Conservation (phyloP, 495 filamentous ascomycete genomes). For the Penicillium salamii region DNA sequence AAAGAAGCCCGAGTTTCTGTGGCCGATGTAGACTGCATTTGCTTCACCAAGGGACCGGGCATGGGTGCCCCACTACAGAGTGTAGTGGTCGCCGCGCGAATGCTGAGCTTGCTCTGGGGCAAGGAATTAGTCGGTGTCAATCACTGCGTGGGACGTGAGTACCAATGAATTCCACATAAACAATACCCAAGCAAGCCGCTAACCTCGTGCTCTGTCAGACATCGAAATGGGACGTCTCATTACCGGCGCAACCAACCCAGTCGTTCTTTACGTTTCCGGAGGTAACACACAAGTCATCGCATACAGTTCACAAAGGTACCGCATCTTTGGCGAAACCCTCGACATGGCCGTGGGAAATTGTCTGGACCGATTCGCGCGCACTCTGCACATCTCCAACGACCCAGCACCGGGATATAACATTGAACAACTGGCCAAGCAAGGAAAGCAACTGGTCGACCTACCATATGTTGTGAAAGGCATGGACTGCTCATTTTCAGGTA, state of each 20-base stretch:
- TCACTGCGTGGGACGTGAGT: slow-evolving; percentile 89
- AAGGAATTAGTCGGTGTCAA: slow-evolving; percentile 89
- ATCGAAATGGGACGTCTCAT: slow-evolving; percentile 98
- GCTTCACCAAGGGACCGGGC: slow-evolving; percentile 91
- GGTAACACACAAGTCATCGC: slow-evolving; percentile 99
- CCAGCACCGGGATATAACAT: slow-evolving; percentile 97
- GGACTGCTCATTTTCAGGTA: slow-evolving; percentile 94
- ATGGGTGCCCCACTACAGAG: slow-evolving; percentile 96
- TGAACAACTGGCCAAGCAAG: slow-evolving; percentile 88
- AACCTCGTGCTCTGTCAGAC: slow-evolving; percentile 37
- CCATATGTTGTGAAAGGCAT: slow-evolving; percentile 98
- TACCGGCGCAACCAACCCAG: slow-evolving; percentile 86
- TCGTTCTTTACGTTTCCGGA: slow-evolving; percentile 93
- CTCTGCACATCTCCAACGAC: slow-evolving; percentile 87
- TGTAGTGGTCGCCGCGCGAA: slow-evolving; percentile 81
- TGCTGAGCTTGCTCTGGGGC: slow-evolving; percentile 79
- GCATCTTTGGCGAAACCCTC: slow-evolving; percentile 95
- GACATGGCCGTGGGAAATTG: slow-evolving; percentile 98
- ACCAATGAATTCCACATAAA: not conserved
- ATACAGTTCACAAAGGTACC: slow-evolving; percentile 88
- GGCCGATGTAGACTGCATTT: slow-evolving; percentile 80
- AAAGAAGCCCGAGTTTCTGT: slow-evolving; percentile 59
- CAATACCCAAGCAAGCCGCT: slow-evolving; percentile 2
- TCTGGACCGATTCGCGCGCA: slow-evolving; percentile 91
- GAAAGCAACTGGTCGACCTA: slow-evolving; percentile 72